Conservation (phyloP, 345 rosid genomes). For the Citrus glauca region DNA sequence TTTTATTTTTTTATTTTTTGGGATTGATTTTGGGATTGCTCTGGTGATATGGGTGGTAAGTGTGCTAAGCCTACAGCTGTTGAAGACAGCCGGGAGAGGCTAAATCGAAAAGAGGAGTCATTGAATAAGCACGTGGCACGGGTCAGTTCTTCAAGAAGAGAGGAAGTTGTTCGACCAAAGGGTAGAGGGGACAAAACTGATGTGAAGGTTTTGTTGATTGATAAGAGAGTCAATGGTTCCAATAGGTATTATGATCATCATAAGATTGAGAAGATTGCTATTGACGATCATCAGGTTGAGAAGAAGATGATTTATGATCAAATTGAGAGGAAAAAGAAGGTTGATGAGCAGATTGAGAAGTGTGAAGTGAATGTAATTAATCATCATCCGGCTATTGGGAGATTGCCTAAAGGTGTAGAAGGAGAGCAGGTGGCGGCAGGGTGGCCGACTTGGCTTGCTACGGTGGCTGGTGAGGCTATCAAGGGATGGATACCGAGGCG, state of each 20-base stretch:
- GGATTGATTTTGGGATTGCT: background rate
- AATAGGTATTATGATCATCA: constrained; percentile 44
- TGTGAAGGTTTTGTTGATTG: constrained; percentile 48
- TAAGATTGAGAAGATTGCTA: constrained; percentile 34
- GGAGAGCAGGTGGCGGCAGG: constrained; percentile 68
- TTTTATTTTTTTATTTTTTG: background rate
- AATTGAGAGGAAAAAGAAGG: constrained; percentile 34
- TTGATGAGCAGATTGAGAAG: constrained; percentile 25
- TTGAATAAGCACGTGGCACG: constrained; percentile 54
- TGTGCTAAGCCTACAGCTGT: constrained; percentile 52
- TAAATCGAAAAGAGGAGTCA: constrained; percentile 45
- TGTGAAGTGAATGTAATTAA: constrained; percentile 21
- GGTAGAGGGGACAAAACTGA: constrained; percentile 40
- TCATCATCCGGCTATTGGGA: constrained; percentile 32
- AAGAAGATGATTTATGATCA: constrained; percentile 37
- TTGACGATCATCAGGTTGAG: constrained; percentile 22
- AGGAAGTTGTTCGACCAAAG: constrained; percentile 40
- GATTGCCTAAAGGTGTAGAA: constrained; percentile 40
- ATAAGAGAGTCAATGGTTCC: constrained; percentile 48
- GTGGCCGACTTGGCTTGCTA: constrained; percentile 94
- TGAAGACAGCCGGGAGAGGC: constrained; percentile 35
- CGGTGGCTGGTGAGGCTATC: constrained; percentile 78
- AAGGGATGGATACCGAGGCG: constrained; percentile 76
- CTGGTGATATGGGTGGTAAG: constrained; percentile 70
- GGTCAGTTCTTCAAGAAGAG: constrained; percentile 59